A percentile compares a stretch with the other conserved stretches of the same genome.
Conservation (phyloP, 2,329 filamentous ascomycete species). For the Ophiocordyceps sinensis region DNA sequence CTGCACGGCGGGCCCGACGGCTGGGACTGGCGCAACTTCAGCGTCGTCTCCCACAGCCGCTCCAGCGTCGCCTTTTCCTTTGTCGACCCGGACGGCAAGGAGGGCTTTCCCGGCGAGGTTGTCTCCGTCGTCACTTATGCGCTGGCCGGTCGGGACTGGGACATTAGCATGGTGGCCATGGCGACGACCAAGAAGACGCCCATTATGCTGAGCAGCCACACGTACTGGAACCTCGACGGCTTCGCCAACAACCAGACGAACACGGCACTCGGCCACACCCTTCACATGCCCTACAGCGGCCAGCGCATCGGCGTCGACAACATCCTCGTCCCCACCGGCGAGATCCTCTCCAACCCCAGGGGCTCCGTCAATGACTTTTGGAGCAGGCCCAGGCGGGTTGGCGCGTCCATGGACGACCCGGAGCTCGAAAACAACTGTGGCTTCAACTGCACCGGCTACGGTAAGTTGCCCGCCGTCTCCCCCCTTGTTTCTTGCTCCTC, state of each 20-base stretch:
- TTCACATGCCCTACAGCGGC: constrained; percentile 59
- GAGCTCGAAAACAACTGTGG: constrained; percentile 64
- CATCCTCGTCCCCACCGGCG: constrained; percentile 61
- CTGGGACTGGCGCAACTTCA: constrained; percentile 70
- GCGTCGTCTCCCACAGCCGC: constrained; percentile 51
- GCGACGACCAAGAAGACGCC: constrained; percentile 63
- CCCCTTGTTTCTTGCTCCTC: not conserved
- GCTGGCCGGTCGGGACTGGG: constrained; percentile 50
- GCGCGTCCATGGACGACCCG: constrained; percentile 48
- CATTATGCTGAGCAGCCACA: constrained; percentile 63
- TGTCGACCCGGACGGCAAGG: constrained; percentile 55
- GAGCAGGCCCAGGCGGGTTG: constrained; percentile 66
- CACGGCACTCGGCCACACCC: constrained; percentile 53
- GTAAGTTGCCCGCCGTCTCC: constrained; percentile 25
- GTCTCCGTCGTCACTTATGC: constrained; percentile 62
- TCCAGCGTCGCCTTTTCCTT: constrained; percentile 63
- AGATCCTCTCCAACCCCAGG: constrained; percentile 53
- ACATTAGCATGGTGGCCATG: constrained; percentile 57
- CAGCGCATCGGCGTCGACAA: constrained; percentile 54
- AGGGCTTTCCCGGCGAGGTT: constrained; percentile 70
- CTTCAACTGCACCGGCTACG: constrained; percentile 70
- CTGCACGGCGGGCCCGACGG: constrained; percentile 57
- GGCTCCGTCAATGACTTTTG: constrained; percentile 71
- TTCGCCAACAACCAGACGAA: constrained; percentile 59
- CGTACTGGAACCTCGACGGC: constrained; percentile 74